These are phyloP conservation scores for Xylariaceae sp. DNA, from an alignment of 2,329 filamentous ascomycete species.

Conservation along the genomic window DNA sequence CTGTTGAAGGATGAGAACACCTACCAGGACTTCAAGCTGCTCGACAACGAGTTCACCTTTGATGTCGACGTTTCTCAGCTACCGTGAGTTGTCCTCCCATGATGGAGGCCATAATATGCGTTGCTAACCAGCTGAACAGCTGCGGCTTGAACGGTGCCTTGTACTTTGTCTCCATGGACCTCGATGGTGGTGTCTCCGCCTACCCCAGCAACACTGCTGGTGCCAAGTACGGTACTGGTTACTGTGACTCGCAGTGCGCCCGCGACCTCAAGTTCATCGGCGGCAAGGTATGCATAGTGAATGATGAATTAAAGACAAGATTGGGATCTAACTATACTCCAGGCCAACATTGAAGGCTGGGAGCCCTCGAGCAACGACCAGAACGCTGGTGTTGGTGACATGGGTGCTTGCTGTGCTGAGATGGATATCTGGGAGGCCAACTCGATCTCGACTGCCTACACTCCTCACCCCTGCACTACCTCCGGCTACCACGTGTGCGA, in stretches of 20 bases:
- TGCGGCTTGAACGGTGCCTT: slow-evolving; percentile 62
- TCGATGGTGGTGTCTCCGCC: slow-evolving; percentile 46
- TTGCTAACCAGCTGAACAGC: slow-evolving; percentile 12
- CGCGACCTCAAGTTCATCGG: slow-evolving; percentile 50
- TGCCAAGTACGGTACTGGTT: slow-evolving; percentile 55
- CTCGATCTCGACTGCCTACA: slow-evolving; percentile 53
- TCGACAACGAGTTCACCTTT: slow-evolving; percentile 59
- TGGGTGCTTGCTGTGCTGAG: slow-evolving; percentile 54
- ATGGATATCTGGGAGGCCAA: slow-evolving; percentile 63
- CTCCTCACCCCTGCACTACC: slow-evolving; percentile 55
- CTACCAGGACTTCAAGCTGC: slow-evolving; percentile 56
- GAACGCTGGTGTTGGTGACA: slow-evolving; percentile 45
- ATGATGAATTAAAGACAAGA: neutral
- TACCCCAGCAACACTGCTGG: slow-evolving; percentile 43
- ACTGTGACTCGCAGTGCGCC: slow-evolving; percentile 49
- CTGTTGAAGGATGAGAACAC: slow-evolving; percentile 51
- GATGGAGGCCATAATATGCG: neutral
- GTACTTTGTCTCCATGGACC: slow-evolving; percentile 54
- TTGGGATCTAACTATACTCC: slow-evolving; percentile 1
- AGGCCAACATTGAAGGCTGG: slow-evolving; percentile 46
- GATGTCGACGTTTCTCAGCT: slow-evolving; percentile 60
- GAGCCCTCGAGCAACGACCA: slow-evolving; percentile 43
- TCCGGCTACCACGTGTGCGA: slow-evolving; percentile 45
- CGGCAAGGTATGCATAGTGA: slow-evolving; percentile 31
- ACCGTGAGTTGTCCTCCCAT: slow-evolving; percentile 19